A percentile compares a stretch with the other conserved stretches of the same genome.
phyloP scores from a whole-genome alignment of 2,329 filamentous ascomycete genomes.

The Meredithiella fracta region DNA sequence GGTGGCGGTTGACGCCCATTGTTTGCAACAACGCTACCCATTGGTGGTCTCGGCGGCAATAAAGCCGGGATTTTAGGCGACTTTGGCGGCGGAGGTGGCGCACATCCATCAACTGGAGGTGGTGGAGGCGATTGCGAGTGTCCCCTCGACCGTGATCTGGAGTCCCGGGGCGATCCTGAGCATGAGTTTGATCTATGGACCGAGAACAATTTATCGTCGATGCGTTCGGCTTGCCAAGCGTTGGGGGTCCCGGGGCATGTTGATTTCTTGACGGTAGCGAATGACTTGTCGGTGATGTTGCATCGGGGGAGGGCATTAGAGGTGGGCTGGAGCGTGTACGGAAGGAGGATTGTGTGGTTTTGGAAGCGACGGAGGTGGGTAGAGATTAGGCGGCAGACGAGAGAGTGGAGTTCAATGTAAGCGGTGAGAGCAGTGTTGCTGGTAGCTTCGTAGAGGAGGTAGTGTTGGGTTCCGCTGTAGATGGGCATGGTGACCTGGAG shows the following conservation, averaged over 20 bases:
- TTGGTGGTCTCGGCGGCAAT: background rate
- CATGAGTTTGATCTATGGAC: background rate
- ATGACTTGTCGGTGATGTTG: background rate
- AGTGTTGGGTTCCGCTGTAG: background rate
- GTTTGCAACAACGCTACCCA: background rate
- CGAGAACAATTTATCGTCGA: background rate
- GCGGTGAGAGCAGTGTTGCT: background rate
- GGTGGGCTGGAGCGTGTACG: too few species aligned
- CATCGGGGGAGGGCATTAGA: too few species aligned
- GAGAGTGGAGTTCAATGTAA: background rate
- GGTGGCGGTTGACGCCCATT: background rate
- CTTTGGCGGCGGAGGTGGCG: constrained; percentile 4
- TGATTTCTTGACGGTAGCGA: background rate
- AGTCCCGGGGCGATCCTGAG: background rate
- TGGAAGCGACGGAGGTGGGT: background rate
- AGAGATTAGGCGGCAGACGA: background rate
- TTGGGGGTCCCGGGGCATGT: background rate
- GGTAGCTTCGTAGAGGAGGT: background rate
- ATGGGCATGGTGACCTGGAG: background rate
- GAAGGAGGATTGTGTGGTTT: background rate
- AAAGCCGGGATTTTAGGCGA: background rate
- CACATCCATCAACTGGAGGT: background rate
- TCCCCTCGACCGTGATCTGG: background rate
- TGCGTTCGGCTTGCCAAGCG: background rate
- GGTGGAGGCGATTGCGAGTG: background rate